Evolutionary conservation across 371 early-diverging fungal species (phyloP), one percentile per base, ranked within the genome.

Genomic region (Cokeromyces recurvatus): DNA sequence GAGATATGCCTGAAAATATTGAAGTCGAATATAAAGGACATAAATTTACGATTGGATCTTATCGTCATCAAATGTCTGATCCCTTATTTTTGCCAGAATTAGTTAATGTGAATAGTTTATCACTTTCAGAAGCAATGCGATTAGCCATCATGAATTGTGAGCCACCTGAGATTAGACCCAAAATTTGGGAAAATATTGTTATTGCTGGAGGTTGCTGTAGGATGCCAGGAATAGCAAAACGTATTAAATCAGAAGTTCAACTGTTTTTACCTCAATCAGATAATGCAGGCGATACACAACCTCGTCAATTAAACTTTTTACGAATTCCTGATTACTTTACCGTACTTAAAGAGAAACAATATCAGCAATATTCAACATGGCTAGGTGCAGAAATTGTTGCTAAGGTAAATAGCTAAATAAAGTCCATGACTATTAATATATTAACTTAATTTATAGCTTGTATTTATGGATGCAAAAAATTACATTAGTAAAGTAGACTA

Each of bases 401-500:
- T 23, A 89, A 87, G 82, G 90, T 91, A 73, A 57, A 42, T 11
- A 2, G 32, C n/a, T n/a, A n/a, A n/a, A n/a, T n/a, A n/a, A n/a
- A n/a, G n/a, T n/a, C n/a, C 23, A 3, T 10, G 16, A 27, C 4
- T 35, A 24, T 24, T n/a, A n/a, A n/a, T n/a, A n/a, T n/a, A n/a
- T n/a, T n/a, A n/a, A 45, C 38, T 41, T 34, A 53, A 40, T 43
- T 15, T 39, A 6, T 59, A 83, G 80, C 74, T 86, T 44, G 77
- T 85, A 21, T 84, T 86, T 61, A 74, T 78, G 7, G 81, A 81
- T 44, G 77, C 84, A 22, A 82, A 77, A 51, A 81, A 80, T 46
- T 84, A 85, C 56, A 74, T 87, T 43, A 87, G 79, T 43, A 90
- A 87, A 76, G 85, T 84, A 17, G 91, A 90, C 53, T 90, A 90